phyloP scores from a whole-genome alignment of 73 alveolate species.

The Symbiodinium natans region DNA sequence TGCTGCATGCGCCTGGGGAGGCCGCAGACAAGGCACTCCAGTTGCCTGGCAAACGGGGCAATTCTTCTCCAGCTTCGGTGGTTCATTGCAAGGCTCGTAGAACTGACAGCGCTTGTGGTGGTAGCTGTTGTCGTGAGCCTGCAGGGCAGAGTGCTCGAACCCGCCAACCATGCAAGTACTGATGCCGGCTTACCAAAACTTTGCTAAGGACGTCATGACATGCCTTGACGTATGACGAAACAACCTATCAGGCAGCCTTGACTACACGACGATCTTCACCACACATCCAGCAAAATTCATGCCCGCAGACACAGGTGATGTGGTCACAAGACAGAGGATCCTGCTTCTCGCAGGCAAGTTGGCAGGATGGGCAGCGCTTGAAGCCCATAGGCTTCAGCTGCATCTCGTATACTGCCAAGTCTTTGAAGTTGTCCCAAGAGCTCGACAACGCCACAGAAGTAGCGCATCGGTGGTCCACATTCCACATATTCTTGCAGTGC shows the following conservation, averaged over 20 bases:
- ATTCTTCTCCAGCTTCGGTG: slow-evolving; percentile 68
- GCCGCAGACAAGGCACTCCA: slow-evolving; percentile 79
- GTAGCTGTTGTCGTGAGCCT: slow-evolving; percentile 73
- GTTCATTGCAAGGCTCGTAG: slow-evolving; percentile 37
- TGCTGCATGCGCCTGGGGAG: slow-evolving; percentile 51
- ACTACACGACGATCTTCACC: slow-evolving; percentile 72
- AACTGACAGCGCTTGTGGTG: slow-evolving; percentile 67
- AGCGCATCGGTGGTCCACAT: slow-evolving; percentile 81
- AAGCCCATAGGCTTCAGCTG: slow-evolving; percentile 88
- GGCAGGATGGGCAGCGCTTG: slow-evolving; percentile 84
- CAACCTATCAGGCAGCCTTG: too few relatives aligned
- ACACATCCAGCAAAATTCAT: slow-evolving; percentile 84
- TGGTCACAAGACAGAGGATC: slow-evolving; percentile 82
- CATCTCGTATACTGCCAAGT: slow-evolving; percentile 59
- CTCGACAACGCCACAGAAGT: slow-evolving; percentile 72
- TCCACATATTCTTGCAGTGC: slow-evolving; percentile 69
- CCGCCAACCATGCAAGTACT: too few relatives aligned
- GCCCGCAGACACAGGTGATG: slow-evolving; percentile 86
- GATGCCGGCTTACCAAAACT: too few relatives aligned
- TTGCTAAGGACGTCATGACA: too few relatives aligned
- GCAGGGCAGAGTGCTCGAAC: too few relatives aligned
- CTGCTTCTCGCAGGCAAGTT: slow-evolving; percentile 57
- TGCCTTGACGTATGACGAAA: too few relatives aligned
- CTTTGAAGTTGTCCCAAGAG: slow-evolving; percentile 15
- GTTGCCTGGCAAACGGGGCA: slow-evolving; percentile 2